These are phyloP conservation scores for Penicillium desertorum DNA, from an alignment of 495 filamentous ascomycete species.

Conservation along the genomic window DNA sequence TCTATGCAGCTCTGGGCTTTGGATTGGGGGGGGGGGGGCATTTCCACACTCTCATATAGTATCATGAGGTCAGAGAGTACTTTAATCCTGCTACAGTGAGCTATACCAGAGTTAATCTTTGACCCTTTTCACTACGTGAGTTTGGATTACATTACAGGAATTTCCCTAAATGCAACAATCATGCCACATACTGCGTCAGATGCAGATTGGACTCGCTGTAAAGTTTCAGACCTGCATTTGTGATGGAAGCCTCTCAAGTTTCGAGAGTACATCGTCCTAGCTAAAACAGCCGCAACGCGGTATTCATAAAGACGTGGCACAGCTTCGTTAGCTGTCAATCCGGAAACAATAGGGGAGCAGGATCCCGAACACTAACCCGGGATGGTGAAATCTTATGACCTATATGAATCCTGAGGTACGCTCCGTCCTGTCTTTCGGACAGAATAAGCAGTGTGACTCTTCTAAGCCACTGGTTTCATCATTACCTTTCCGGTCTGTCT, in stretches of 20 bases:
- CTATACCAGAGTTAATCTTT: neutral
- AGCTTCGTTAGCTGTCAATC: neutral
- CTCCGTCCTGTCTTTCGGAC: no score
- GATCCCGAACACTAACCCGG: no score
- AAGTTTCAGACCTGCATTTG: neutral
- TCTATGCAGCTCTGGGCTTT: neutral
- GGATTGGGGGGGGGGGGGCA: no score
- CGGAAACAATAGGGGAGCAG: neutral
- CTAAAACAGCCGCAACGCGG: neutral
- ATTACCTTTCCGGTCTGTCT: no score
- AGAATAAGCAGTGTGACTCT: no score
- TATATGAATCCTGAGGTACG: no score
- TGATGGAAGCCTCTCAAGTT: neutral
- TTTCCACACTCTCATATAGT: neutral
- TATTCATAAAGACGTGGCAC: neutral
- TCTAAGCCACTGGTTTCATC: no score
- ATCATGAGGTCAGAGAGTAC: neutral
- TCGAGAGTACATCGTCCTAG: neutral
- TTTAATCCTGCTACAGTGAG: neutral
- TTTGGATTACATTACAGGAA: neutral
- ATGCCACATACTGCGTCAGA: neutral
- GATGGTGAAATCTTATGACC: no score
- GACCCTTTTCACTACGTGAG: neutral
- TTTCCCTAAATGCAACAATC: neutral
- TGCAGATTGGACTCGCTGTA: neutral